Evolutionary conservation across 306 rosid genomes (phyloP).

Genomic region (Fragaria vesca): DNA sequence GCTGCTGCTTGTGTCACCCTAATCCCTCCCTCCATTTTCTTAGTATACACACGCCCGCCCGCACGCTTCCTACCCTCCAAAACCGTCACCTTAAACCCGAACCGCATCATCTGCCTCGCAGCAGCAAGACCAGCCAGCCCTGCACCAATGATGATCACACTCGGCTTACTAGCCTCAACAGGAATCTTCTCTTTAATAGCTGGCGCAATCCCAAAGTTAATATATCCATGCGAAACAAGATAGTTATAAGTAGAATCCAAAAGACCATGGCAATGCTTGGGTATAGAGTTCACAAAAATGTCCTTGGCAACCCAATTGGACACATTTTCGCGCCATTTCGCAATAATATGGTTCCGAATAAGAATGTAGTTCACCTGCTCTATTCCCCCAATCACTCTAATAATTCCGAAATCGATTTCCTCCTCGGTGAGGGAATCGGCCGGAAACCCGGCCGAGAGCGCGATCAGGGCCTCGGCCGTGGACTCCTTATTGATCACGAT

Average conservation of each 20-base stretch:
- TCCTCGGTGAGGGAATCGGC: slow-evolving; percentile 90
- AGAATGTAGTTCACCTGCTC: slow-evolving; percentile 93
- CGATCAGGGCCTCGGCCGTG: slow-evolving; percentile 78
- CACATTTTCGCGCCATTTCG: slow-evolving; percentile 91
- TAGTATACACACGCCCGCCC: slow-evolving; percentile 82
- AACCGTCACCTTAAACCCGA: slow-evolving; percentile 81
- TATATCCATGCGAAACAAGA: slow-evolving; percentile 70
- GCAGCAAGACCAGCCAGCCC: slow-evolving; percentile 95
- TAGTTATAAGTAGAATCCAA: slow-evolving; percentile 74
- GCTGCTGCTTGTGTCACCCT: slow-evolving; percentile 73
- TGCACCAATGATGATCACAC: slow-evolving; percentile 71
- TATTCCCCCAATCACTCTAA: slow-evolving; percentile 73
- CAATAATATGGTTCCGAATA: slow-evolving; percentile 87
- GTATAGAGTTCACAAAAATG: slow-evolving; percentile 59
- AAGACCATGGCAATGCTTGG: slow-evolving; percentile 57
- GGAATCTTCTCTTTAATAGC: slow-evolving; percentile 62
- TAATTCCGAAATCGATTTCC: slow-evolving; percentile 76
- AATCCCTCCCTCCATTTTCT: slow-evolving; percentile 94
- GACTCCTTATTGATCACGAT: slow-evolving; percentile 84
- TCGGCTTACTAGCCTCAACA: slow-evolving; percentile 49
- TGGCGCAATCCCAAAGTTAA: slow-evolving; percentile 77
- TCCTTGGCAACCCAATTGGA: slow-evolving; percentile 74
- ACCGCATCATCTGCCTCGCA: slow-evolving; percentile 80
- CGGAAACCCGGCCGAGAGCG: slow-evolving; percentile 78
- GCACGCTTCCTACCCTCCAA: slow-evolving; percentile 90